A percentile compares a stretch with the other conserved stretches of the same genome.
phyloP scores from a whole-genome alignment of 2,329 filamentous ascomycete species.

The Paracamarosporium sp. region DNA sequence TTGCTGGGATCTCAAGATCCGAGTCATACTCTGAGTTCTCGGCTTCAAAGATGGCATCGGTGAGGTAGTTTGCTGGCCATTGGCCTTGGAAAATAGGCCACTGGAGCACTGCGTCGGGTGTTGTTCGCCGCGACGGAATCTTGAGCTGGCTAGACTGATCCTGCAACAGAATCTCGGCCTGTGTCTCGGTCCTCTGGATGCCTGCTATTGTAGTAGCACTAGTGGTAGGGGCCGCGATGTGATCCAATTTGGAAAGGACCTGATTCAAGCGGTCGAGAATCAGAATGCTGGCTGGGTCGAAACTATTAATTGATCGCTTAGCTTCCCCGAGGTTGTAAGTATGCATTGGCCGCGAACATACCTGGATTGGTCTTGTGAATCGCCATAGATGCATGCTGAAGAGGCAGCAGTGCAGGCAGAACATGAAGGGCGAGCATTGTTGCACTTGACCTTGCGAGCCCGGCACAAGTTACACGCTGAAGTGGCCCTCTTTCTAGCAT shows the following conservation, averaged over 20 bases:
- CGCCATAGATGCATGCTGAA: background rate
- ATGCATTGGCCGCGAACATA: background rate
- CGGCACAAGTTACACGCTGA: background rate
- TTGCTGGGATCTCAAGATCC: background rate
- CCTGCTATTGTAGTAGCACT: background rate
- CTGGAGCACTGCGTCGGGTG: background rate
- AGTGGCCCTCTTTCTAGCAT: background rate
- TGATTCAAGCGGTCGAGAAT: slow-evolving; percentile 1
- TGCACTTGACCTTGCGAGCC: background rate
- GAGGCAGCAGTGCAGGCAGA: background rate
- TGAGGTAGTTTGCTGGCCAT: background rate
- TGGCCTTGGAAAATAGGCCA: background rate
- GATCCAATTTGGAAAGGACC: background rate
- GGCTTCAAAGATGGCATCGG: background rate
- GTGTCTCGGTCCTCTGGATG: background rate
- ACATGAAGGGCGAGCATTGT: background rate
- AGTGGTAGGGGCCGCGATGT: background rate
- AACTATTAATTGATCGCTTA: background rate
- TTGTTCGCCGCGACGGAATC: background rate
- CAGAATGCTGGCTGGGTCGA: background rate
- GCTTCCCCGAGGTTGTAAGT: background rate
- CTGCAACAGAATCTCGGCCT: background rate
- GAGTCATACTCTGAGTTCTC: background rate
- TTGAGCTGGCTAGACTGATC: background rate
- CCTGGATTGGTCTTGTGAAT: background rate